Conservation (phyloP, 2,329 filamentous ascomycete species). For the Biscogniauxia mediterranea region DNA sequence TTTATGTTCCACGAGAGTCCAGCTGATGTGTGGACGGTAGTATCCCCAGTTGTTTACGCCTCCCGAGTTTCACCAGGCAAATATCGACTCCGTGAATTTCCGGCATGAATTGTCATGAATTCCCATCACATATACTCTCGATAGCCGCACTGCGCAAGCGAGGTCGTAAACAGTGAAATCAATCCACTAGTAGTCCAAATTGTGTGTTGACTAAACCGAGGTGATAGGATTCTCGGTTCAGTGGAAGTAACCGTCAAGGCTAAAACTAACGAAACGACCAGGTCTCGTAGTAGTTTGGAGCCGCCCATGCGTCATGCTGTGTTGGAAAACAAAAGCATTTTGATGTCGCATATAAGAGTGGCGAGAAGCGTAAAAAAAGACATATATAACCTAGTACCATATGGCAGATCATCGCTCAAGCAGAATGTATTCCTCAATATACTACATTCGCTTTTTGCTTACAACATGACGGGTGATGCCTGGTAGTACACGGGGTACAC, state of each 20-base stretch:
- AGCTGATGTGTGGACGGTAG: slow-evolving; percentile 26
- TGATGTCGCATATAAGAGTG: no score
- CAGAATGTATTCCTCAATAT: slow-evolving; percentile 35
- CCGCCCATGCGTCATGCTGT: no score
- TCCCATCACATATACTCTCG: slow-evolving; percentile 37
- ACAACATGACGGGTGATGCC: slow-evolving; percentile 26
- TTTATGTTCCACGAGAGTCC: slow-evolving; percentile 27
- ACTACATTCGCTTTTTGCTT: slow-evolving; percentile 8
- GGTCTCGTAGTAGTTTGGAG: slow-evolving; percentile 14
- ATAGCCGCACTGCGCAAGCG: slow-evolving; percentile 36
- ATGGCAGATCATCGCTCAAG: slow-evolving; percentile 27
- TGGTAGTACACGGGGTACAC: slow-evolving; percentile 38
- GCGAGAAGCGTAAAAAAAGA: slow-evolving; percentile 17
- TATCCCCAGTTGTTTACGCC: slow-evolving; percentile 26
- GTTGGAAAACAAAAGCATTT: no score
- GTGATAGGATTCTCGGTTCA: slow-evolving; percentile 23
- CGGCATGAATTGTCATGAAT: slow-evolving; percentile 34
- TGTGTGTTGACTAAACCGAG: slow-evolving; percentile 29
- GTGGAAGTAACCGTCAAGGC: slow-evolving; percentile 32
- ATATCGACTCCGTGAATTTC: slow-evolving; percentile 34
- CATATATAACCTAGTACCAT: slow-evolving; percentile 36
- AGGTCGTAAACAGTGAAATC: slow-evolving; percentile 32
- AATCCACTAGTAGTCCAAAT: slow-evolving; percentile 34
- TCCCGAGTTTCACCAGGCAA: slow-evolving; percentile 31
- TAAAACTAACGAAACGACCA: slow-evolving; percentile 31